Evolutionary conservation across 768 basidiomycete genomes (phyloP), one percentile per base, ranked within the genome.

Genomic region (Cystobasidium onofrii): DNA sequence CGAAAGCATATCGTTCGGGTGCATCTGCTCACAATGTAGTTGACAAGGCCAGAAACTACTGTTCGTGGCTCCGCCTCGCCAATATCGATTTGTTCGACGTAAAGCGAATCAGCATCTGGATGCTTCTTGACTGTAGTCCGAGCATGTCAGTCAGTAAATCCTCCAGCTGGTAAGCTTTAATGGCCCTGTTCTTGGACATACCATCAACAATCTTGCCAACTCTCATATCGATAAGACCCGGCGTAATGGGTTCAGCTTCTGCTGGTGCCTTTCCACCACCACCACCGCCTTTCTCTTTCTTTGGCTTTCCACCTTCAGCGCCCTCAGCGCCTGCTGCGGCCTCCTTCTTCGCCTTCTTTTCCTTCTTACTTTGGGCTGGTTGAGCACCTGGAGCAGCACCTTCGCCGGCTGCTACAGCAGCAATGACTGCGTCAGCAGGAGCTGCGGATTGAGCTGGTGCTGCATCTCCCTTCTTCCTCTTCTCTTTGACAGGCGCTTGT

Each of bases 51-150:
- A 17, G 95, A 98, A 60, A 98, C 91, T 27, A 99, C 93, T 0
- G 93, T 97, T 66, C 96, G 85, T 33, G 96, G 96, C 29, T 93
- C 95, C 0, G 89, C 88, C 81, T 97, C 94, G 70, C 93, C 96
- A 60, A 98, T 83, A 81, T 99, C 93, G 76, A 98, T 95, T 90
- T 93, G 88, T 90, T 92, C 74, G 13, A 69, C 60, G 55, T 74
- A 99, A n/a, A 99, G 85, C 63, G 91, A 88, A 79, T 98, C 96
- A 1, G 96, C 96, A 79, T 99, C 96, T 18, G 96, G 95, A 80
- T 99, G 96, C 78, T 90, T 91, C 82, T 87, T 88, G 78, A 98
- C 95, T 95, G 79, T 12, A 36, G 17, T 36, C 36, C 20, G 43
- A 62, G 0, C 23, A 6, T 29, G 39, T 34, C 39, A 64, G 20